Percentiles rank a stretch among this genome's conserved stretches.
Evolutionary conservation across 1,284 basidiomycete species (phyloP).

Genomic region (Malassezia furfur): DNA sequence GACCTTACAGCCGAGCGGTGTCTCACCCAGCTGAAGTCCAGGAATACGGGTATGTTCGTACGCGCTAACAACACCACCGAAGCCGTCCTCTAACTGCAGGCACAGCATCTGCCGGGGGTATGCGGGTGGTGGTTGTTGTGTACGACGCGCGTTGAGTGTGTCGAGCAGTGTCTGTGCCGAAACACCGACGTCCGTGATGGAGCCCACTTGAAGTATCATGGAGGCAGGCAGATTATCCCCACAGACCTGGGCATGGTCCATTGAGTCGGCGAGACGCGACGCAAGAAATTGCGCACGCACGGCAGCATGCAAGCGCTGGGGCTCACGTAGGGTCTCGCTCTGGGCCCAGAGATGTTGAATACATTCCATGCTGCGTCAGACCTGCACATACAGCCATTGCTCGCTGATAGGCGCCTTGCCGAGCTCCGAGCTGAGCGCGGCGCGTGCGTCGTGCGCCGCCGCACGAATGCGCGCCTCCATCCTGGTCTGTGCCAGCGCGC

Average conservation of each 20-base stretch:
- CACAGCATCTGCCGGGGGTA: conserved; percentile 16
- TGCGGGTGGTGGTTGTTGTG: not conserved
- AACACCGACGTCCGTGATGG: conserved; percentile 12
- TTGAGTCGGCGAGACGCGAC: conserved; percentile 10
- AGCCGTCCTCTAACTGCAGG: conserved; percentile 8
- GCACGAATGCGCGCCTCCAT: not conserved
- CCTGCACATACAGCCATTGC: conserved; percentile 10
- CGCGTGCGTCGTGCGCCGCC: not conserved
- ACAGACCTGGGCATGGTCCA: not conserved
- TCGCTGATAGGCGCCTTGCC: conserved; percentile 4
- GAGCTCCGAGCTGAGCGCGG: not conserved
- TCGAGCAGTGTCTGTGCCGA: conserved; percentile 12
- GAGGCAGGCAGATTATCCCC: not conserved
- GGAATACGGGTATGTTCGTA: conserved; percentile 9
- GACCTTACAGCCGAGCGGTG: conserved; percentile 12
- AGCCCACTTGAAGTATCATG: conserved; percentile 5
- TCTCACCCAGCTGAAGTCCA: not conserved
- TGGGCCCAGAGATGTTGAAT: conserved; percentile 2
- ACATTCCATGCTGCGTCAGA: conserved; percentile 11
- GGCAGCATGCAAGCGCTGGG: not conserved
- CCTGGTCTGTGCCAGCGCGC: not conserved
- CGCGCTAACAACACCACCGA: not conserved
- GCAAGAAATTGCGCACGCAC: conserved; percentile 14
- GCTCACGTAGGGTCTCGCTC: not conserved
- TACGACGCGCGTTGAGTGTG: not conserved